Evolutionary conservation across 2,329 filamentous ascomycete species (phyloP), one percentile per base, ranked within the genome.

Genomic region (Colletotrichum endophyticum): DNA sequence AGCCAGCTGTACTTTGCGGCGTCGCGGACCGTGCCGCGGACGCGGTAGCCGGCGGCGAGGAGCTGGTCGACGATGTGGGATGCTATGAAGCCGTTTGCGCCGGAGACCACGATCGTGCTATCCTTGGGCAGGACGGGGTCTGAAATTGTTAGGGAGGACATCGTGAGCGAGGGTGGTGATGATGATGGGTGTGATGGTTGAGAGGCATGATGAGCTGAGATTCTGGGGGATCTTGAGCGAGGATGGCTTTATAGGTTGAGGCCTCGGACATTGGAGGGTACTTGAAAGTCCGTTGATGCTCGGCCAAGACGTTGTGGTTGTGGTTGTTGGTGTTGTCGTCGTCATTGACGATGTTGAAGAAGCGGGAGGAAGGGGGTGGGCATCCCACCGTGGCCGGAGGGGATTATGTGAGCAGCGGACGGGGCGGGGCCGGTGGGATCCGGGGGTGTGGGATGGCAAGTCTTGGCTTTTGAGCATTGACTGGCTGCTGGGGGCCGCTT

Each of bases 41-140:
- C 86, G 12, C 71, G 78, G 76, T 86, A 86, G 9, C 85, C 86
- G 3, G 81, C 75, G 7, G 78, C 19, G 3, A 88, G 82, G 19
- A 87, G 80, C 1, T 81, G 79, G 6, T 84, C 83, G 62, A 83
- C 80, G 69, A 84, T 84, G 78, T 87, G 85, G 61, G 84, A 83
- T 15, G 84, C 86, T 34, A 87, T 84, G 74, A 86, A 86, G 77
- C 86, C 86, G 76, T 87, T 88, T 73, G 83, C 84, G 39, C 86
- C 86, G 2, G 86, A 87, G 32, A 87, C 84, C n/a, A 84, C 81
- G 30, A 87, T 78, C 2, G 49, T 73, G 49, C 39, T 66, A 25
- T 22, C 22, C 8, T 19, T 16, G 5, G 71, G 30, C 11, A 74
- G 61, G 13, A 49, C n/a, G 6, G 59, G 25, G 22, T 70, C 19